Evolutionary conservation across 2,329 filamentous ascomycete genomes (phyloP), one percentile per base, ranked within the genome.

Genomic region (Venturia pyrina): DNA sequence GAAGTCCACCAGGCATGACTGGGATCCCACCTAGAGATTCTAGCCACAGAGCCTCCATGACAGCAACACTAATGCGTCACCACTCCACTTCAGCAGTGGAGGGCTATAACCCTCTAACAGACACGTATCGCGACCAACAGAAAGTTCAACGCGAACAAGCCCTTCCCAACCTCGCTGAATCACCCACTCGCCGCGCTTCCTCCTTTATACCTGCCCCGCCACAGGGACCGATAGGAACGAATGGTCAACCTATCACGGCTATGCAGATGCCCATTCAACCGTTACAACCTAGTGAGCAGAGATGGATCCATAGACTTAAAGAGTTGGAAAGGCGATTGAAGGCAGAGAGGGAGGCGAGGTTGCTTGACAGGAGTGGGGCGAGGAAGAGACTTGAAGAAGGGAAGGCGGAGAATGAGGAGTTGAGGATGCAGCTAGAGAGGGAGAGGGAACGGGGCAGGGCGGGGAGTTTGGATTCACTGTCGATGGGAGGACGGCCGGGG

Each of bases 261-360:
- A 64, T 46, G 32, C 44, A 48, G 24, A 64, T 50, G 46, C 62
- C 62, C 34, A 65, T 62, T 56, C 68, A 68, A 57, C 63, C 63
- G 2, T 40, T 78, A 37, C 76, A 79, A 62, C 78, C 79, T 1
- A 81, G 80, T 48, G 89, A 93, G 70, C 88, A 90, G 69, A 86
- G 89, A 70, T 96, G 91, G 91, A 87, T 96, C 69, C 85, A 96
- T 69, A 81, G 95, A 7, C 81, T 98, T 43, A 87, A 91, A 66
- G 93, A 98, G 73, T 80, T 98, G 70, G 95, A 99, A 80, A 84
- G 88, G 69, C 86, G 96, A 70, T 81, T 99, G 21, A 96, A 96
- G 75, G 87, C 90, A 59, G 95, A 99, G 78, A 81, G 95, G 17
- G 95, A 98, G 76, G 92, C 88, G 0, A 81, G 95, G 57, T 80